phyloP scores from a whole-genome alignment of 2,329 filamentous ascomycete genomes.

The Trichoderma polysporum region DNA sequence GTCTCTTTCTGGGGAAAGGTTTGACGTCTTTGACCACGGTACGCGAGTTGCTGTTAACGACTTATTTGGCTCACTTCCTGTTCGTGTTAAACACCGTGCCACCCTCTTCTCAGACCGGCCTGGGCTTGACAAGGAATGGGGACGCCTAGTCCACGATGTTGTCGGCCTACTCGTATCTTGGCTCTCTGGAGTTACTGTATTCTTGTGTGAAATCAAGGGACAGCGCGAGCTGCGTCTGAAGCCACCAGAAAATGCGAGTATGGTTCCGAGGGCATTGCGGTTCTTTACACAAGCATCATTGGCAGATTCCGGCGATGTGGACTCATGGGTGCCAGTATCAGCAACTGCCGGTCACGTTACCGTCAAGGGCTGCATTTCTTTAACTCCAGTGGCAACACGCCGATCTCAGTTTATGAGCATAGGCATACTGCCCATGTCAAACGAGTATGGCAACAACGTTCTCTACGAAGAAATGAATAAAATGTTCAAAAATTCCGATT shows the following conservation, averaged over 20 bases:
- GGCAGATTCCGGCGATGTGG: constrained; percentile 50
- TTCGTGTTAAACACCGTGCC: constrained; percentile 79
- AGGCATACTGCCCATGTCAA: constrained; percentile 65
- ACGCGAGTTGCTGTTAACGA: constrained; percentile 75
- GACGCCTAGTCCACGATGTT: constrained; percentile 57
- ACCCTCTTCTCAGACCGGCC: constrained; percentile 50
- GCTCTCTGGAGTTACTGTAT: constrained; percentile 55
- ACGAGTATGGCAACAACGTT: constrained; percentile 57
- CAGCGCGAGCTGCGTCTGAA: constrained; percentile 42
- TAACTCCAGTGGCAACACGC: constrained; percentile 68
- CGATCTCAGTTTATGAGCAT: constrained; percentile 79
- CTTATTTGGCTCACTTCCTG: constrained; percentile 87
- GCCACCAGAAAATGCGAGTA: constrained; percentile 26
- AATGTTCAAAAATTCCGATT: constrained; percentile 73
- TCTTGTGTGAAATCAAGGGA: constrained; percentile 51
- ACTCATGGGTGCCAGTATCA: constrained; percentile 68
- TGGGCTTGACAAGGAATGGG: constrained; percentile 63
- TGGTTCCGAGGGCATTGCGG: constrained; percentile 36
- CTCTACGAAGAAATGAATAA: constrained; percentile 78
- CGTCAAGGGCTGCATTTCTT: constrained; percentile 70
- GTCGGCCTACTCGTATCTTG: constrained; percentile 71
- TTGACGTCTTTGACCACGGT: constrained; percentile 61
- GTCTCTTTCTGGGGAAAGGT: constrained; percentile 55
- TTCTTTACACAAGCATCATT: constrained; percentile 67
- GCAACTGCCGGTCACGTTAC: constrained; percentile 62